Base-by-base conservation (phyloP, 2,329 filamentous ascomycete genomes). In the Fusarium circinatum region DNA sequence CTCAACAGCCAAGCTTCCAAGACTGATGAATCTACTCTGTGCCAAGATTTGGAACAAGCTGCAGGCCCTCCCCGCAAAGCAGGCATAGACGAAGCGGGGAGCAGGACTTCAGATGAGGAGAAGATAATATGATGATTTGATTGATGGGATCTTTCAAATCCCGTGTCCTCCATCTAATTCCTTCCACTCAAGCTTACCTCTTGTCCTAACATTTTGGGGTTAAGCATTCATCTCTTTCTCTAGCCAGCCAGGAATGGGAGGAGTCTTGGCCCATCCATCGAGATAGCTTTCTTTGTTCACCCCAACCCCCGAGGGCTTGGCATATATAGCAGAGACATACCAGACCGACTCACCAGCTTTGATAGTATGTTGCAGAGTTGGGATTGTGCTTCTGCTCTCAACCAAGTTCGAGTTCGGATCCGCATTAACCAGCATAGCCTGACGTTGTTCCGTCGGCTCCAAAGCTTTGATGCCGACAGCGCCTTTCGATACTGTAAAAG, bases 381-480 rank as follows among this genome's bases (percentile, higher is more conserved):
- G 93, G 75, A 95, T 88, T 47, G 92, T 86, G 8, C 92, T 94
- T 66, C 93, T 85, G 66, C 90, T 90, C 82, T 94, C 91, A 6
- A 94, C 86, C 39, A 95, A 83, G 81, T 95, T 95, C 54, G 91
- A 93, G 83, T 95, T 95, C 12, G 93, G 92, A 79, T 95, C 93
- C 17, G 92, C 92, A 65, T 94, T 90, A 54, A 95, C 89, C 32
- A 94, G 85, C 78, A 88, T 90, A 7, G 92, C 93, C 61, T 81
- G 82, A 26, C 92, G 85, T 20, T 79, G 82, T 13, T 83, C 84
- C 14, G 79, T 83, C 2, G 85, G 85, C 78, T 85, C 92, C 62
- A 86, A 83, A 73, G 82, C 91, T 79, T 74, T 89, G 85, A 87
- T 93, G 78, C 83, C 89, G 68, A 86, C 89, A 71, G 81, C 89